These are phyloP conservation scores for Jamesozyma piceae DNA, from an alignment of 805 yeast genomes.

Conservation along the genomic window DNA sequence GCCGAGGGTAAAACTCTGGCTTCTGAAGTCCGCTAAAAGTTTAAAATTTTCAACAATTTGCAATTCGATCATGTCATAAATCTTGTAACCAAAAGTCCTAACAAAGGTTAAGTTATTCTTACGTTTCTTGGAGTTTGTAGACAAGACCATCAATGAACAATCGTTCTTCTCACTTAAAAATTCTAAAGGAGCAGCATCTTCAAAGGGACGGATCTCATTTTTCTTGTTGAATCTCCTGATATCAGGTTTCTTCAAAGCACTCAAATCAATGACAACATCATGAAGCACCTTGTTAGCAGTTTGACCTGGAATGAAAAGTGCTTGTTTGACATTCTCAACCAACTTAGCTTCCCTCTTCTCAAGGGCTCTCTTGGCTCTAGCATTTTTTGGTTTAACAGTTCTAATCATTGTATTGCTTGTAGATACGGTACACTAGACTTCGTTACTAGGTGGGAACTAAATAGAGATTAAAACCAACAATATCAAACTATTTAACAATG, in stretches of 20 bases:
- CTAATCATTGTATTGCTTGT: conserved; percentile 23
- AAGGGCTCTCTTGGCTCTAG: conserved; percentile 89
- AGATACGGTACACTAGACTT: too few species aligned
- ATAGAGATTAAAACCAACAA: too few species aligned
- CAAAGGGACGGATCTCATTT: conserved; percentile 87
- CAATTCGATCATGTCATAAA: conserved; percentile 91
- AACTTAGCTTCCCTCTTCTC: conserved; percentile 82
- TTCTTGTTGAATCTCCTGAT: conserved; percentile 80
- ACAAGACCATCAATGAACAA: conserved; percentile 69
- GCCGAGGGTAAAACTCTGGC: conserved; percentile 74
- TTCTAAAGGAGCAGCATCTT: conserved; percentile 75
- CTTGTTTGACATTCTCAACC: conserved; percentile 81
- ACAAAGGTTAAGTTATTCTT: conserved; percentile 83
- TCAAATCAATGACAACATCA: conserved; percentile 79
- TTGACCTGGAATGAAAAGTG: conserved; percentile 84
- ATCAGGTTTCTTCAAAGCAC: conserved; percentile 86
- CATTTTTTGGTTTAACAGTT: conserved; percentile 78
- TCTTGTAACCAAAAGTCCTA: conserved; percentile 81
- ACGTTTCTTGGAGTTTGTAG: conserved; percentile 79
- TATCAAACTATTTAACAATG: too few species aligned
- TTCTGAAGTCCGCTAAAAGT: conserved; percentile 70
- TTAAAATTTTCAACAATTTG: conserved; percentile 60
- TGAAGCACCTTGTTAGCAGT: conserved; percentile 71
- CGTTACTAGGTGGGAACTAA: too few species aligned
- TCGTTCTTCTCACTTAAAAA: conserved; percentile 95